A percentile compares a stretch with the other conserved stretches of the same genome.
Conservation (phyloP, 2,329 filamentous ascomycete species). For the Canariomyces notabilis region DNA sequence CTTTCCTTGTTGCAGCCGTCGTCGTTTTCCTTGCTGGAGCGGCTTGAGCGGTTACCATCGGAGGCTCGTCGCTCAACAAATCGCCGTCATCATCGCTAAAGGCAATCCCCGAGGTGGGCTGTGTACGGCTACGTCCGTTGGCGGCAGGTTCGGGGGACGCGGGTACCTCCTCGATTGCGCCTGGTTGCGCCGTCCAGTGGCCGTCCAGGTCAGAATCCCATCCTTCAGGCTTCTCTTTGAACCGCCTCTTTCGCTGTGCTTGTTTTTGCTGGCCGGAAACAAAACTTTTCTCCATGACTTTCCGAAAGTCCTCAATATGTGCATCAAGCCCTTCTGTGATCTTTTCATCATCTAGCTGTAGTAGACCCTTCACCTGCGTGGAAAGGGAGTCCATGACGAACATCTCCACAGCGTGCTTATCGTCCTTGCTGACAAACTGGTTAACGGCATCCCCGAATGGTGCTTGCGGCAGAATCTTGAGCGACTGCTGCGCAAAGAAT, state of each 20-base stretch:
- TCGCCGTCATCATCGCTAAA: conserved; percentile 45
- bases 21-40: conserved; percentile 26
- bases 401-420: conserved; percentile 83
- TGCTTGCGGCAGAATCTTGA: conserved; percentile 89
- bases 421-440: conserved; percentile 91
- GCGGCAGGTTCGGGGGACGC: conserved; percentile 31
- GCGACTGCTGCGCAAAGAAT: conserved; percentile 77
- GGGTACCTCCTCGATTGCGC: conserved; percentile 51
- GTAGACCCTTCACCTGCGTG: conserved; percentile 64
- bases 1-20: conserved; percentile 27
- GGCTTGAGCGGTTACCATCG: conserved; percentile 30
- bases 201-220: conserved; percentile 94
- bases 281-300: conserved; percentile 66
- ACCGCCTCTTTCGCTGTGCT: conserved; percentile 41
- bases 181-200: conserved; percentile 74
- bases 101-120: conserved; percentile 28
- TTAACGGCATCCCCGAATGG: conserved; percentile 89
- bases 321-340: conserved; percentile 60
- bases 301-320: conserved; percentile 68
- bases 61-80: conserved; percentile 47
- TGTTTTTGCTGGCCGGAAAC: conserved; percentile 56
- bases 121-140: conserved; percentile 29
- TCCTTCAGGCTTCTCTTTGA: conserved; percentile 69
- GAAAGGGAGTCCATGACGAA: conserved; percentile 70
- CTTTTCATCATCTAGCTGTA: conserved; percentile 59